Conservation (phyloP, 2,329 filamentous ascomycete genomes). For the Claviceps purpurea region DNA sequence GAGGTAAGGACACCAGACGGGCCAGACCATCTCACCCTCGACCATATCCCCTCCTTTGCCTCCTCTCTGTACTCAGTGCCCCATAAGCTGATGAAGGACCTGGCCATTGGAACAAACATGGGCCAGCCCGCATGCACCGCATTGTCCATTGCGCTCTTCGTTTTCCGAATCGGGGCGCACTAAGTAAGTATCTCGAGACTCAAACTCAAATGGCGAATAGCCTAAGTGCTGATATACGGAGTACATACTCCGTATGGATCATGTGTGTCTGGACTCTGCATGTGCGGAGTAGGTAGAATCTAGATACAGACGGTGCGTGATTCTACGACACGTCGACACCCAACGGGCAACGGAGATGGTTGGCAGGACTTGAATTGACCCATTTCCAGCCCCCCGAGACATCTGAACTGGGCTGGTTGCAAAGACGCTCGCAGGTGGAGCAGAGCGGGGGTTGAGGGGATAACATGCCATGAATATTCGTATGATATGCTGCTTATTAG, state of each 20-base stretch:
- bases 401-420: neutral
- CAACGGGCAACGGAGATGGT: neutral
- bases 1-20: neutral
- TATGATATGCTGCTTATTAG: neutral
- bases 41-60: neutral
- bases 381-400: neutral
- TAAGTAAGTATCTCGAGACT: neutral
- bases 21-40: neutral
- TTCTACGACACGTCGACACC: too few relatives aligned
- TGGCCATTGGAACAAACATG: neutral
- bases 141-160: neutral
- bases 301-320: too few relatives aligned
- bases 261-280: too few relatives aligned
- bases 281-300: too few relatives aligned
- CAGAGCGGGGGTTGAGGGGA: conserved; percentile 1
- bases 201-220: neutral
- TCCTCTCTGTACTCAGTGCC: neutral
- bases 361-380: too few relatives aligned
- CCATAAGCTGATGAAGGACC: neutral
- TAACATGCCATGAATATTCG: neutral
- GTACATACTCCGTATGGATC: too few relatives aligned
- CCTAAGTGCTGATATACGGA: neutral
- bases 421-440: neutral
- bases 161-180: neutral
- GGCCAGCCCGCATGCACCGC: neutral